Evolutionary conservation across 83 land plant genomes (phyloP).

Genomic region (Thuja plicata): DNA sequence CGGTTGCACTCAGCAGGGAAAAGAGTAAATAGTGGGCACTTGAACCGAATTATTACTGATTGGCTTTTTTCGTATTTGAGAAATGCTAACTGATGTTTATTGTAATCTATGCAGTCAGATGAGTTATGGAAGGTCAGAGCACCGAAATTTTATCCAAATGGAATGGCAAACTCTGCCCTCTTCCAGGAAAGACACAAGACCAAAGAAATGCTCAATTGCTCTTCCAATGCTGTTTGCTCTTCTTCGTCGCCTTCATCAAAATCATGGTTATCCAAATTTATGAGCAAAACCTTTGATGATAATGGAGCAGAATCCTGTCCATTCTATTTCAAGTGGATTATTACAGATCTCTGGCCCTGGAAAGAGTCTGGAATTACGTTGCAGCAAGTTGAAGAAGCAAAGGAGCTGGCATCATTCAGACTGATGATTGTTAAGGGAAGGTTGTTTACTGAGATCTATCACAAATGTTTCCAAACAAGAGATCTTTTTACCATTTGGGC

Average conservation of each 20-base stretch:
- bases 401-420: conserved; percentile 28
- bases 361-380: conserved; percentile 28
- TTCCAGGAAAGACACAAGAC: not conserved
- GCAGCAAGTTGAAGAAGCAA: conserved; percentile 22
- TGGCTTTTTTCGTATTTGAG: not conserved
- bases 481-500: conserved; percentile 69
- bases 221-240: not conserved
- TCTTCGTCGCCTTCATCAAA: not conserved
- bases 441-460: conserved; percentile 44
- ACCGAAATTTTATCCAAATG: not conserved
- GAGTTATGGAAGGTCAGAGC: not conserved
- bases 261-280: not conserved
- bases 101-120: not conserved
- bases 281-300: not conserved
- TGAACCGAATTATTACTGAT: not conserved
- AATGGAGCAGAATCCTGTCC: conserved; percentile 27
- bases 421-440: conserved; percentile 41
- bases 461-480: conserved; percentile 45
- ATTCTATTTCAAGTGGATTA: conserved; percentile 36
- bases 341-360: conserved; percentile 40
- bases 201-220: conserved; percentile 1
- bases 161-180: not conserved
- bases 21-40: not conserved
- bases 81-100: not conserved
- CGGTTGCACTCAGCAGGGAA: too few relatives aligned